These are phyloP conservation scores for Malus hybrid DNA, from an alignment of 331 rosid species.

Conservation along the genomic window DNA sequence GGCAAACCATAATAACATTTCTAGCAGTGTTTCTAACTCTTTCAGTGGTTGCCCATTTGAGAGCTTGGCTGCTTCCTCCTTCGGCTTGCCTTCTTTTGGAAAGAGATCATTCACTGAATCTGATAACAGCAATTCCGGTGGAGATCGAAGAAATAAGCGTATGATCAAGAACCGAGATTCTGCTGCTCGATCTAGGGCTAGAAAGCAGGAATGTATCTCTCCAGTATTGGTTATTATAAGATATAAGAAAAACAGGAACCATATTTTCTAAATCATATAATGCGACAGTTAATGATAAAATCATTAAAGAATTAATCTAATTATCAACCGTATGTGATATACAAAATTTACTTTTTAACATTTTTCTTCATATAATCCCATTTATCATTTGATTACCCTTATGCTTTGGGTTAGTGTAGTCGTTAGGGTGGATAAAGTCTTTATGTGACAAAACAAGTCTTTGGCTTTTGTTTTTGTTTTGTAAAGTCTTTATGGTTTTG, in stretches of 20 bases:
- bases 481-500: too few relatives aligned
- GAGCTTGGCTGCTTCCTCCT: conserved; percentile 7
- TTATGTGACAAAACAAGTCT: too few relatives aligned
- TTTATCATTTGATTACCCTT: background rate
- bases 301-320: too few relatives aligned
- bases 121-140: conserved; percentile 7
- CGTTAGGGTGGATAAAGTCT: background rate
- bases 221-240: background rate
- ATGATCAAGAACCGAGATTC: conserved; percentile 95
- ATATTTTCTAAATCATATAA: too few relatives aligned
- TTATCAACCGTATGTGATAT: too few relatives aligned
- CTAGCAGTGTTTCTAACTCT: background rate
- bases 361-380: background rate
- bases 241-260: too few relatives aligned
- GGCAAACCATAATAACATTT: background rate
- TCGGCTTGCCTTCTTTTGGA: conserved; percentile 26
- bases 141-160: conserved; percentile 55
- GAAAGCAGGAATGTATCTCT: conserved; percentile 58
- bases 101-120: conserved; percentile 28
- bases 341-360: too few relatives aligned
- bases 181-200: conserved; percentile 87
- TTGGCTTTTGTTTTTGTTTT: too few relatives aligned
- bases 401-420: background rate
- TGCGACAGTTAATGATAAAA: too few relatives aligned
- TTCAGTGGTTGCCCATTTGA: conserved; percentile 25